Base-by-base conservation (phyloP, 345 rosid genomes). In the Arabidopsis suecica region DNA sequence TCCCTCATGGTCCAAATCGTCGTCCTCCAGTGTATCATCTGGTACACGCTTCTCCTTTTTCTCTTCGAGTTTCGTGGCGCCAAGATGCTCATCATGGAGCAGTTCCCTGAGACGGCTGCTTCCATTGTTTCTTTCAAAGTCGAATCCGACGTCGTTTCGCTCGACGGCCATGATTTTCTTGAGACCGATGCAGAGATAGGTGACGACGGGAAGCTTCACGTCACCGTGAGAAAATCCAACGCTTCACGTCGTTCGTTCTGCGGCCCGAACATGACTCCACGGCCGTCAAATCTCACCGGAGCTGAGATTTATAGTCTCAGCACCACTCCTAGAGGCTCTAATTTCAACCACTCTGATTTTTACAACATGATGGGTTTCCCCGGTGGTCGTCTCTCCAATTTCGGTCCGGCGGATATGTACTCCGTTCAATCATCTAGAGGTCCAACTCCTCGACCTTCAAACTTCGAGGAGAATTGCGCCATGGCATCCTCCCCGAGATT, bases 1-100 rank as follows among this genome's bases (percentile, higher is more conserved):
- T 88, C 85, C n/a, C 87, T 94, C 23, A 94, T 94, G 98, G 96
- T 94, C 30, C 98, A 94, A 34, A 84, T 92, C 56, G 97, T 94
- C 5, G 98, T 94, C 20, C 89, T 94, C 42, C 98, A 94, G 84
- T 92, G 97, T 65, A 92, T 94, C 62, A 92, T 94, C 11, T 94
- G 98, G 98, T 94, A 94, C 84, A 94, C 98, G 22, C 87, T 94
- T 58, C 90, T 94, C 41, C 86, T 94, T 14, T 94, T 92, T 62
- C 78, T 94, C 32, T 92, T 95, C 63, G 99, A 95, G 83, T 95
- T 86, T 69, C 90, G 99, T 1, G 97, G 97, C 2, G 99, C 99
- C n/a, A 88, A 86, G 84, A 75, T 95, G 76, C 84, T 95, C 5
- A 92, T 95, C 75, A 88, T 87, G 84, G 99, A 95, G 80, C 99